A percentile compares a stretch with the other conserved stretches of the same genome.
Evolutionary conservation across 1,284 basidiomycete genomes (phyloP).

Genomic region (Ceratobasidium sp.): DNA sequence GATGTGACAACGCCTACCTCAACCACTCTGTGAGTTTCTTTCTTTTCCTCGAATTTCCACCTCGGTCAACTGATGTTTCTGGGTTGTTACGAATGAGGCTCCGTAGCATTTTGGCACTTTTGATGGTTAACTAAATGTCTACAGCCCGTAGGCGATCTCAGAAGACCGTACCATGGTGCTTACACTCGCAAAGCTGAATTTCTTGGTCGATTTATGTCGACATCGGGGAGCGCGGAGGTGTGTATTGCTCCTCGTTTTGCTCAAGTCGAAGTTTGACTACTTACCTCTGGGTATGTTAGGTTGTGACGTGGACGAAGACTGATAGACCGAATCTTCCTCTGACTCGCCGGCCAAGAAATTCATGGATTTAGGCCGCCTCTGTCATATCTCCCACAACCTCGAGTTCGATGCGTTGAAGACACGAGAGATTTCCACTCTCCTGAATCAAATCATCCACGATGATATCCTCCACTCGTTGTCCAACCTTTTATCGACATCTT

Average conservation of each 20-base stretch:
- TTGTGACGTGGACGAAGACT: slow-evolving; percentile 59
- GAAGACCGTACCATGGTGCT: slow-evolving; percentile 47
- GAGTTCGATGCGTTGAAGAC: too few species aligned
- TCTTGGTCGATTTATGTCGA: slow-evolving; percentile 47
- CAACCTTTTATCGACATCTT: slow-evolving; percentile 63
- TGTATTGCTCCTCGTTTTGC: background rate
- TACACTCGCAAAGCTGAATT: slow-evolving; percentile 49
- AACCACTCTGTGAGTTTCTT: too few species aligned
- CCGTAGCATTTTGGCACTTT: background rate
- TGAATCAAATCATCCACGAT: too few species aligned
- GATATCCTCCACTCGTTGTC: slow-evolving; percentile 53
- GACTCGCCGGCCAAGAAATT: too few species aligned
- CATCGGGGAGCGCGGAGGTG: slow-evolving; percentile 42
- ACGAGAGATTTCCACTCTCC: too few species aligned
- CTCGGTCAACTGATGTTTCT: too few species aligned
- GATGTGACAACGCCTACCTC: too few species aligned
- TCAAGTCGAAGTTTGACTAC: background rate
- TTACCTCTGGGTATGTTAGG: slow-evolving; percentile 50
- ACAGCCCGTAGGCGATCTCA: slow-evolving; percentile 45
- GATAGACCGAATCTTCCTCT: slow-evolving; percentile 57
- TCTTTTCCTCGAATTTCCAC: too few species aligned
- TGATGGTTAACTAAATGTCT: background rate
- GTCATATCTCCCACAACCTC: too few species aligned
- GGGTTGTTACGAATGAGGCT: slow-evolving; percentile 63
- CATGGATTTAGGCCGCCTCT: too few species aligned